Evolutionary conservation across 805 yeast genomes (phyloP), one percentile per base, ranked within the genome.

Genomic region (Lipomyces anomalus): DNA sequence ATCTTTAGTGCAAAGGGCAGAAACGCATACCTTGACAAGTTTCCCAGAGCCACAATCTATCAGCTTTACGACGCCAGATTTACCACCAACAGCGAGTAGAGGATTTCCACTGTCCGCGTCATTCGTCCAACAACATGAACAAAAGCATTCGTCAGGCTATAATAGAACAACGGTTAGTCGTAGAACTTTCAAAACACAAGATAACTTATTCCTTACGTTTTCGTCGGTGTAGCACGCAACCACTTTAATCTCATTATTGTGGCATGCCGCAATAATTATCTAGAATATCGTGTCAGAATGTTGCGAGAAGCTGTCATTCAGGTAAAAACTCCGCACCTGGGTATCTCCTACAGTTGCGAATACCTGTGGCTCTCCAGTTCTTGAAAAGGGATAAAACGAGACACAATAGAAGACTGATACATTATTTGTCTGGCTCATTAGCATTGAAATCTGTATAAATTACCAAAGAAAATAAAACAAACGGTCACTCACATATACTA

Each of bases 61-160:
- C 7, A 49, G 33, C 34, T 49, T 49, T 23, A 49, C 40, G 22
- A 43, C 40, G 17, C 53, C 53, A 20, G 44, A 42, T 20, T 47
- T 49, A 4, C 53, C 53, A 24, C 53, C 53, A 11, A 43, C 48
- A n/a, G 52, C 52, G 18, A 49, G 44, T 43, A 42, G 37, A 7
- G 53, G 53, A 18, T 28, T 36, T 13, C 53, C 52, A 1, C 47
- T 43, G 13, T 20, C 23, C 2, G 53, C 40, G 32, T 43, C 42
- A 3, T 22, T 17, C 3, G 45, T 43, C 48, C 52, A 49, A 4
- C 55, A 45, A 3, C 22, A 44, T 4, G 53, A 49, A 29, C 51
- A 49, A n/a, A 49, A 39, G 21, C 50, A 38, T 22, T 49, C 53
- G 9, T 47, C 44, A 29, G 47, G 45, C 52, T 46, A 40, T 28